A percentile compares a stretch with the other conserved stretches of the same genome.
These are phyloP conservation scores for Francoa sonchifolia DNA, from an alignment of 441 rosid genomes.

Conservation along the genomic window DNA sequence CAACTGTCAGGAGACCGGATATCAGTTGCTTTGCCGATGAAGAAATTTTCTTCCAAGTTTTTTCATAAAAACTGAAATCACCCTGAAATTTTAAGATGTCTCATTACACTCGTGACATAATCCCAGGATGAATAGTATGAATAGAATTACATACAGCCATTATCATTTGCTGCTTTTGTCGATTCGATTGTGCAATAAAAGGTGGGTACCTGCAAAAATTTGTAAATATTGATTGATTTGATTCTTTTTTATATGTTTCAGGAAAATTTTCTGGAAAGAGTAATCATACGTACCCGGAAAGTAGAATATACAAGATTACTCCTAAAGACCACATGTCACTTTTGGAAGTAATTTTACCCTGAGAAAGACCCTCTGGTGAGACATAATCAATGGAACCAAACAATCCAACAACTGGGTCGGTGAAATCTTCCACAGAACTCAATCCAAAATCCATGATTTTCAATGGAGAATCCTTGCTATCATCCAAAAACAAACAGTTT, in stretches of 20 bases:
- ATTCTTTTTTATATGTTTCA: too few relatives aligned
- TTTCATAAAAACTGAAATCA: conserved; percentile 51
- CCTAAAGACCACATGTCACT: conserved; percentile 70
- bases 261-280: too few relatives aligned
- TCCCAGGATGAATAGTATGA: not conserved
- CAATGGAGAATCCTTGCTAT: conserved; percentile 34
- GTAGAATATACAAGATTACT: conserved; percentile 52
- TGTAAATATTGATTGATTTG: not conserved
- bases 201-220: conserved; percentile 47
- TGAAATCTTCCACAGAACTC: conserved; percentile 59
- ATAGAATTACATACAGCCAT: conserved; percentile 24
- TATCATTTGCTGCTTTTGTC: conserved; percentile 64
- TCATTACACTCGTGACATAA: too few relatives aligned
- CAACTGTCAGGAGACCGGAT: conserved; percentile 45
- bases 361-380: conserved; percentile 64
- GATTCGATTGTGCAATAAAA: conserved; percentile 48
- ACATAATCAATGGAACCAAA: conserved; percentile 70
- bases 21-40: conserved; percentile 52
- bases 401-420: conserved; percentile 65
- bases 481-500: conserved; percentile 50
- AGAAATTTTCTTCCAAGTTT: conserved; percentile 53
- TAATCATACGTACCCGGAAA: conserved; percentile 51
- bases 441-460: conserved; percentile 75
- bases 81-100: too few relatives aligned
- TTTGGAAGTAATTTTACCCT: conserved; percentile 38